phyloP scores from a whole-genome alignment of 768 basidiomycete genomes.

The Flagelloscypha sp. region DNA sequence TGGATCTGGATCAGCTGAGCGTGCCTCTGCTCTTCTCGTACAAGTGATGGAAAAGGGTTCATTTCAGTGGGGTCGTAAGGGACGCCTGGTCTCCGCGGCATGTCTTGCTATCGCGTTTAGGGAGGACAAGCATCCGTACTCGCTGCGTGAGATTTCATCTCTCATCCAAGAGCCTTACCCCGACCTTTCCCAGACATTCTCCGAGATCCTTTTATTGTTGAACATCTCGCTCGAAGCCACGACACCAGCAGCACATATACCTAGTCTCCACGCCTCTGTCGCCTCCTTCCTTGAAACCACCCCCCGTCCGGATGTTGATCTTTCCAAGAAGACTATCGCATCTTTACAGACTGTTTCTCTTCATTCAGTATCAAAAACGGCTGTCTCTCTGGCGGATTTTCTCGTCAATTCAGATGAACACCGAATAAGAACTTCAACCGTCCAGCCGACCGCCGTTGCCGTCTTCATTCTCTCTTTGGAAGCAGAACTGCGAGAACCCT shows the following conservation, averaged over 20 bases:
- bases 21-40: constrained; percentile 61
- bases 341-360: constrained; percentile 34
- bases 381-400: constrained; percentile 36
- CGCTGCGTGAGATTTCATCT: constrained; percentile 60
- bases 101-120: constrained; percentile 64
- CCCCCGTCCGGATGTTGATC: constrained; percentile 21
- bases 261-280: constrained; percentile 47
- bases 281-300: constrained; percentile 25
- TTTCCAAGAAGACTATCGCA: constrained; percentile 29
- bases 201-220: constrained; percentile 43
- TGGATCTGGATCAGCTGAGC: constrained; percentile 51
- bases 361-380: constrained; percentile 28
- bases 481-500: constrained; percentile 45
- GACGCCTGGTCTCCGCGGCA: constrained; percentile 62
- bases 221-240: constrained; percentile 42
- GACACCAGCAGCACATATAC: constrained; percentile 55
- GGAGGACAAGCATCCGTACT: constrained; percentile 60
- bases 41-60: constrained; percentile 50
- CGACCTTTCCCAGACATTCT: constrained; percentile 48
- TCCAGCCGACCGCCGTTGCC: constrained; percentile 52
- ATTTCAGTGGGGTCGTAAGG: constrained; percentile 69
- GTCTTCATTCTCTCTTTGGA: constrained; percentile 64
- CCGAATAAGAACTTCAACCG: constrained; percentile 34
- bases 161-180: constrained; percentile 46
- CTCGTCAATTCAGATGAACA: constrained; percentile 31